Evolutionary conservation across 176 grass and related monocot genomes (phyloP), one percentile per base, ranked within the genome.

Genomic region (Hsuehochloa calcarea): DNA sequence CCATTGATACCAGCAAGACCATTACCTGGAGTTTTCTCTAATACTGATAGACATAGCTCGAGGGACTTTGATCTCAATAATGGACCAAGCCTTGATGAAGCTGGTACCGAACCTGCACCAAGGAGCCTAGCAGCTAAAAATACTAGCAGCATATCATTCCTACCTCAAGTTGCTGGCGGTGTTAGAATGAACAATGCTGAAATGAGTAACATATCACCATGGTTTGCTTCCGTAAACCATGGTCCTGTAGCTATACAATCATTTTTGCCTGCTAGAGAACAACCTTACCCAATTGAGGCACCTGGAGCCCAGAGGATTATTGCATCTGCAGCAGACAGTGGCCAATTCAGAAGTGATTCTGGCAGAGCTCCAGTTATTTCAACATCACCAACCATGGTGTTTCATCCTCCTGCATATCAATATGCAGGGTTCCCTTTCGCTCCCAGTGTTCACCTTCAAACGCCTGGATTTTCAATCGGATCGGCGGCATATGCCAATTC

Each of bases 1-100:
- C 82, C 92, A 75, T 51, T 91, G 46, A 83, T 96, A 31, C 41
- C 88, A 41, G 25, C 80, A 87, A 90, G 86, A 85, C 64, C 54
- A 9, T 74, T 83, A 56, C 74, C 47, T 87, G 74, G 84, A 35
- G 40, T 66, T 83, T 87, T 94, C 47, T 83, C 89, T 64, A 90
- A 61, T 80, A 38, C 77, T 72, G 87, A 77, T 67, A 63, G 29
- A 50, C 87, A 92, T 64, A 59, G 82, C 60, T 93, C 68, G 2
- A 90, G 85, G 59, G 85, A 88, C 74, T 93, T 95, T 23, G 90
- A 95, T 95, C 80, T 95, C 27, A 95, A 95, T 78, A 90, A 90
- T 86, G 93, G 93, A 44, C 93, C 93, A 20, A 52, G 65, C 65
- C 79, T 90, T 55, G 88, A 95, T 70, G 93, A 95, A 85, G 65